Conservation (phyloP, 352 stramenopile genomes). For the Globisporangium carolinianum region DNA sequence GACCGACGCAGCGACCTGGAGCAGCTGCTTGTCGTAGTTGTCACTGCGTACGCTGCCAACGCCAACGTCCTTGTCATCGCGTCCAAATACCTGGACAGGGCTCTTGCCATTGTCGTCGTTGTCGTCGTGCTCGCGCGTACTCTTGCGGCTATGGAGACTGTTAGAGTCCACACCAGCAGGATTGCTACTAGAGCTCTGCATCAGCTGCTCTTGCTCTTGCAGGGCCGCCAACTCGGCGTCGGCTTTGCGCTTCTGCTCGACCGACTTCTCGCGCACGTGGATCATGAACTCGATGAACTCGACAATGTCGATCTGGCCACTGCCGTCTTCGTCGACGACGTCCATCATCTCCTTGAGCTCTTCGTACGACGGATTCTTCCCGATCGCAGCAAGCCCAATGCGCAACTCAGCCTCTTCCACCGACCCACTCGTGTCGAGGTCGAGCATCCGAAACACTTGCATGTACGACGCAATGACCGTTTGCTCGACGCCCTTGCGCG, state of each 20-base stretch:
- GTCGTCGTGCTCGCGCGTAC: conserved; percentile 1
- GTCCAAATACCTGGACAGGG: conserved; percentile 8
- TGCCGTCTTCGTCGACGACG: conserved; percentile 79
- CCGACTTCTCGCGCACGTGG: conserved; percentile 65
- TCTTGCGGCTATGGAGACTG: background rate
- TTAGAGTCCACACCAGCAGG: background rate
- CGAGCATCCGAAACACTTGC: conserved; percentile 77
- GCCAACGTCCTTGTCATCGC: conserved; percentile 4
- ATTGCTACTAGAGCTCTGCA: too few species aligned
- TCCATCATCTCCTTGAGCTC: conserved; percentile 86
- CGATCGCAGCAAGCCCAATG: conserved; percentile 72
- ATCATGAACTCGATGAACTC: conserved; percentile 88
- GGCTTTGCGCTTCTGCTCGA: conserved; percentile 27
- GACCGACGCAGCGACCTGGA: conserved; percentile 11
- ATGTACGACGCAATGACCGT: conserved; percentile 59
- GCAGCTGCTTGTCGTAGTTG: conserved; percentile 12
- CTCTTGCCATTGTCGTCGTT: conserved; percentile 10
- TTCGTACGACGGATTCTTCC: conserved; percentile 71
- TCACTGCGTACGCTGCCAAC: conserved; percentile 3
- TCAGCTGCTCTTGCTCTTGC: conserved; percentile 11
- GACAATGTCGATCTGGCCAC: conserved; percentile 80
- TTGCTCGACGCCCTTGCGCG: conserved; percentile 45
- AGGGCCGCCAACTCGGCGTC: conserved; percentile 6
- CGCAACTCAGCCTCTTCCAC: conserved; percentile 83
- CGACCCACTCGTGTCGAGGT: conserved; percentile 74